phyloP scores from a whole-genome alignment of 306 rosid genomes.

The Prunus fruticosa region DNA sequence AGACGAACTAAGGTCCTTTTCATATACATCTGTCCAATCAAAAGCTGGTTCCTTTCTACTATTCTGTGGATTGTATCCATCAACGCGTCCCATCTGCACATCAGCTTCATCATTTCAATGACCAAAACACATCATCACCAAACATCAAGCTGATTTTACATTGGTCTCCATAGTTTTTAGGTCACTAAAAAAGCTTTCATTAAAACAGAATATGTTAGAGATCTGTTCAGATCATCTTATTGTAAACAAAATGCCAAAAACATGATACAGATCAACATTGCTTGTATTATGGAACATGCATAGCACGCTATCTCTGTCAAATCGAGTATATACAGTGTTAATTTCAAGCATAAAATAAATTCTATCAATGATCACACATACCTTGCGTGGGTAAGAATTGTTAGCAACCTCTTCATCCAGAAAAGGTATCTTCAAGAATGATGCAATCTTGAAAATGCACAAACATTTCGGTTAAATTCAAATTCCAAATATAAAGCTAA shows the following conservation, averaged over 20 bases:
- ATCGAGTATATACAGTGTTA: neutral
- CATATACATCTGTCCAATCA: conserved; percentile 70
- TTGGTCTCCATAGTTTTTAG: neutral
- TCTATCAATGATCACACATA: conserved; percentile 26
- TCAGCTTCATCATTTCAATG: conserved; percentile 16
- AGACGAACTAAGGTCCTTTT: conserved; percentile 44
- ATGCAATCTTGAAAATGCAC: conserved; percentile 51
- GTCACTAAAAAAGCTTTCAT: neutral
- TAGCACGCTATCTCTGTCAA: neutral
- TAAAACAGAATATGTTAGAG: neutral
- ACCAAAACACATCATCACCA: conserved; percentile 1
- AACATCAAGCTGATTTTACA: neutral
- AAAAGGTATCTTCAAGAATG: conserved; percentile 78
- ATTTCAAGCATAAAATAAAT: conserved; percentile 16
- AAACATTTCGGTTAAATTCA: neutral
- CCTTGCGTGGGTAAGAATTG: conserved; percentile 85
- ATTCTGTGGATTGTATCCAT: conserved; percentile 64
- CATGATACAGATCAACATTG: neutral
- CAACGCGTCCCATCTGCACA: conserved; percentile 91
- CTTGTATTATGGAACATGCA: neutral
- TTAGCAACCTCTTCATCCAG: conserved; percentile 77
- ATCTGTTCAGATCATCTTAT: neutral
- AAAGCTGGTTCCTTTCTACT: conserved; percentile 64
- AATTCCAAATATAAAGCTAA: neutral
- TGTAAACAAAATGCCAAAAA: neutral